A percentile compares a stretch with the other conserved stretches of the same genome.
These are phyloP conservation scores for Haplosporangium sp. DNA, from an alignment of 371 early-diverging fungal genomes.

Conservation along the genomic window DNA sequence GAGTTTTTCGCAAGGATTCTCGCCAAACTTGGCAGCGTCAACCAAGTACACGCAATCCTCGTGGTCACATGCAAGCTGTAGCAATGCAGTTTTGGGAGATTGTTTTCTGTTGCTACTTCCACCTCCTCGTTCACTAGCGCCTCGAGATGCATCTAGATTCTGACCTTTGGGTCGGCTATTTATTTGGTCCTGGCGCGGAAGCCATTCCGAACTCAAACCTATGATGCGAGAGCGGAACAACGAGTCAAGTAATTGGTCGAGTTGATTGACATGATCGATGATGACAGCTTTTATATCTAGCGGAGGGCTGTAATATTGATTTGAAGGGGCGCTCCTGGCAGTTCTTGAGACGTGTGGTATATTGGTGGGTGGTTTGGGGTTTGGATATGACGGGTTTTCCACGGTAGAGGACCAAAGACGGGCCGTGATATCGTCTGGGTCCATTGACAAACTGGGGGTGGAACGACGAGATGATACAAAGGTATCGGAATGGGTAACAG, in stretches of 20 bases:
- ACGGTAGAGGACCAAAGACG: no score
- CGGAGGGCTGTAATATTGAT: neutral
- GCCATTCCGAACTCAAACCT: constrained; percentile 10
- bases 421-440: no score
- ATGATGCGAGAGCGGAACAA: neutral
- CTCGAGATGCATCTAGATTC: neutral
- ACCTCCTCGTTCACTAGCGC: no score
- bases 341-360: neutral
- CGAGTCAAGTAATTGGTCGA: neutral
- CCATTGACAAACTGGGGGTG: no score
- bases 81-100: neutral
- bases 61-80: constrained; percentile 12
- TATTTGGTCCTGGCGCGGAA: neutral
- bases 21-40: neutral
- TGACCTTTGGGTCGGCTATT: neutral
- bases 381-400: no score
- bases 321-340: neutral
- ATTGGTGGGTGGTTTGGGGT: no score
- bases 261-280: neutral
- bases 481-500: no score
- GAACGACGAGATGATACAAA: no score
- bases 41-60: constrained; percentile 7
- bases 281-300: neutral
- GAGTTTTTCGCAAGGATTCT: neutral
- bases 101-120: neutral